A percentile compares a stretch with the other conserved stretches of the same genome.
phyloP scores from a whole-genome alignment of 2,329 filamentous ascomycete species.

The Fusarium sp. region DNA sequence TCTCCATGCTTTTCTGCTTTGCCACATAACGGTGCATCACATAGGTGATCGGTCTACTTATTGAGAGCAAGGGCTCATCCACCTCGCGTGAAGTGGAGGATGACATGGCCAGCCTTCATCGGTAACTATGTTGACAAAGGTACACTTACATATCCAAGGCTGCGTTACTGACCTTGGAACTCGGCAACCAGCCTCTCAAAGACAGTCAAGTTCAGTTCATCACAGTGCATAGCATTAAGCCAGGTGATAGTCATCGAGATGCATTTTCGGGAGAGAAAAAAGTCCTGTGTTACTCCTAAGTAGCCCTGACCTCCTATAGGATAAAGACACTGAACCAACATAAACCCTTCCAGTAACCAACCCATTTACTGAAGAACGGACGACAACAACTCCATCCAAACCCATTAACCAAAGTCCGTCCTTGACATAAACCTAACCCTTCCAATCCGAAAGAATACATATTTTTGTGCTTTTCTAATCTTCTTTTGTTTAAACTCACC shows the following conservation, averaged over 20 bases:
- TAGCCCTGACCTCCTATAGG: not conserved
- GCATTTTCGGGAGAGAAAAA: not conserved
- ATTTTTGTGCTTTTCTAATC: conserved; percentile 5
- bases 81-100: too few species aligned
- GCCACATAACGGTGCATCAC: too few species aligned
- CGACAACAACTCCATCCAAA: conserved; percentile 24
- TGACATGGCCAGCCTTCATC: too few species aligned
- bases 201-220: not conserved
- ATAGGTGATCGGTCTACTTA: too few species aligned
- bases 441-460: not conserved
- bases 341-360: conserved; percentile 1
- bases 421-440: not conserved
- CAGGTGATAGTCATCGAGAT: not conserved
- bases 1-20: too few species aligned
- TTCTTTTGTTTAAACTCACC: not conserved
- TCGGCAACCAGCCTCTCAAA: too few species aligned
- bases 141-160: too few species aligned
- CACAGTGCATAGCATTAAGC: not conserved
- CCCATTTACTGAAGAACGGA: conserved; percentile 6
- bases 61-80: too few species aligned
- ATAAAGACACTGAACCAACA: not conserved
- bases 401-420: conserved; percentile 13
- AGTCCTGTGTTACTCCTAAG: not conserved
- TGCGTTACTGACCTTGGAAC: too few species aligned
- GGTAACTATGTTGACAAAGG: too few species aligned